These are phyloP conservation scores for Ophiostoma novo-ulmi DNA, from an alignment of 2,329 filamentous ascomycete genomes.

Conservation along the genomic window DNA sequence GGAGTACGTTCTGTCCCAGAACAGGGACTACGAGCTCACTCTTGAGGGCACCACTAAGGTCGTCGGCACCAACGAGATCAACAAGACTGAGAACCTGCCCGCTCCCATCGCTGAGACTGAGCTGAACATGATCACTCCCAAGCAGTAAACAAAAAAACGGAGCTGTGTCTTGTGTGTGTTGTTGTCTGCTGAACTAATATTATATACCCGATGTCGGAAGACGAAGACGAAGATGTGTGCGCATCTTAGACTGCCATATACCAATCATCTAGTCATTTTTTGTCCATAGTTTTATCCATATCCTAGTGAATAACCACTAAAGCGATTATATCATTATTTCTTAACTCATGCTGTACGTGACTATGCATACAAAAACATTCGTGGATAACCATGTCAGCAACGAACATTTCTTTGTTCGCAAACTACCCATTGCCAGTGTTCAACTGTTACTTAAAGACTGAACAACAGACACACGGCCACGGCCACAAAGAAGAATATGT, in stretches of 20 bases:
- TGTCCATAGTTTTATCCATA: not conserved
- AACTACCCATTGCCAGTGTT: not conserved
- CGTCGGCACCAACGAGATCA: slow-evolving; percentile 28
- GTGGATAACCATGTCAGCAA: too few relatives aligned
- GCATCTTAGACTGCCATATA: not conserved
- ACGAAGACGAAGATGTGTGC: not conserved
- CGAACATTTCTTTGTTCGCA: not conserved
- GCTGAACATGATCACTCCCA: slow-evolving; percentile 32
- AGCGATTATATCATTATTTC: not conserved
- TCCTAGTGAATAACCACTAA: not conserved
- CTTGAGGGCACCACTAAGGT: slow-evolving; percentile 26
- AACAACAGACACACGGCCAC: not conserved
- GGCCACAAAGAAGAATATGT: not conserved
- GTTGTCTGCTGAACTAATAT: not conserved
- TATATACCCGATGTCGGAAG: slow-evolving; percentile 4
- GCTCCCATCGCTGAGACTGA: slow-evolving; percentile 31
- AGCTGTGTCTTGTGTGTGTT: not conserved
- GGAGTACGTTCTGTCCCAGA: slow-evolving; percentile 40
- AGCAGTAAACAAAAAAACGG: slow-evolving; percentile 28
- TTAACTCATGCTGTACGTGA: not conserved
- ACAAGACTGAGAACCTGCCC: slow-evolving; percentile 30
- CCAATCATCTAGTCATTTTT: not conserved
- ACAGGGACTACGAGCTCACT: slow-evolving; percentile 32
- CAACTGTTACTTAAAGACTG: not conserved
- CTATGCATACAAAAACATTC: too few relatives aligned